These are phyloP conservation scores for Ilyonectria sp. DNA, from an alignment of 2,329 filamentous ascomycete genomes.

Conservation along the genomic window DNA sequence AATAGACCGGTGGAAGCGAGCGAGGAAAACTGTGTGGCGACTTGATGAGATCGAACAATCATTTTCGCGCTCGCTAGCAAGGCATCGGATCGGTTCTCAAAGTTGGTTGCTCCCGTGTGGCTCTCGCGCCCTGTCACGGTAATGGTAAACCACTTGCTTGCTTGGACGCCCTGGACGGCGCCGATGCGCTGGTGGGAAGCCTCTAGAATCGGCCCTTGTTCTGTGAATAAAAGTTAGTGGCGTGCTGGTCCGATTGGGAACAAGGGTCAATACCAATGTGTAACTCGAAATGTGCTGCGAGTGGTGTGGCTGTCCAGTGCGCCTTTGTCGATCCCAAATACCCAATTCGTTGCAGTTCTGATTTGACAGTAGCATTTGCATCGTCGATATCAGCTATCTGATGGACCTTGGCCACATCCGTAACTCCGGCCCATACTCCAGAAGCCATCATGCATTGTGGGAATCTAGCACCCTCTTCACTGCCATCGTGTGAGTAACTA, in stretches of 20 bases:
- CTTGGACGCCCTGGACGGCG: conserved; percentile 40
- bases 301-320: conserved; percentile 56
- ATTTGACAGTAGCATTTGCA: conserved; percentile 48
- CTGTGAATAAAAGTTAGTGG: conserved; percentile 49
- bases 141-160: conserved; percentile 48
- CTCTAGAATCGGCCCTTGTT: conserved; percentile 58
- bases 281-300: conserved; percentile 83
- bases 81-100: conserved; percentile 1
- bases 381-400: conserved; percentile 68
- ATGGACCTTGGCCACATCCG: conserved; percentile 73
- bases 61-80: conserved; percentile 44
- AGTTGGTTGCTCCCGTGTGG: conserved; percentile 42
- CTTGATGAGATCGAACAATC: conserved; percentile 54
- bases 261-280: no score
- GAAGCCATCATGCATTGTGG: conserved; percentile 80
- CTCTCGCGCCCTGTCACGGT: conserved; percentile 45
- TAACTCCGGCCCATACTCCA: conserved; percentile 80
- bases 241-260: no score
- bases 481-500: conserved; percentile 50
- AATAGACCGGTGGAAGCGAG: not conserved
- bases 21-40: not conserved
- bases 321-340: conserved; percentile 69
- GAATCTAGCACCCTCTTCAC: conserved; percentile 84
- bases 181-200: not conserved
- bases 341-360: conserved; percentile 76